Evolutionary conservation across 1,139 yeast genomes (phyloP).

Genomic region (Lodderomyces oxycetoniae): DNA sequence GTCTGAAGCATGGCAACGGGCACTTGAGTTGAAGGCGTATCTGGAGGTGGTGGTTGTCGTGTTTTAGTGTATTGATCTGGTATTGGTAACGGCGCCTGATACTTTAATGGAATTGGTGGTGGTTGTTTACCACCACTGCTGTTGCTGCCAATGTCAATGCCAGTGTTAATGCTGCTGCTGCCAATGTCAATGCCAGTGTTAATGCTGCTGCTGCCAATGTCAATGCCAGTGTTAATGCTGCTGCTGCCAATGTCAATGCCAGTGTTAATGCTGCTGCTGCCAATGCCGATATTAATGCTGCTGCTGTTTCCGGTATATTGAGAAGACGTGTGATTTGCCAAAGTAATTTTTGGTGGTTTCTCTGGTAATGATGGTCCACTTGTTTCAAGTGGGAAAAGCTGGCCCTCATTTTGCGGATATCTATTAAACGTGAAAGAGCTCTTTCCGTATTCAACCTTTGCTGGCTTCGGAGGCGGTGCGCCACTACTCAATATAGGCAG

Average conservation of each 20-base stretch:
- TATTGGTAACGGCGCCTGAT: slow-evolving; percentile 33
- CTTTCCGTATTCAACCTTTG: slow-evolving; percentile 13
- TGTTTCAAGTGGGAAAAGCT: too few relatives aligned
- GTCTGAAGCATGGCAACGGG: too few relatives aligned
- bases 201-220: too few relatives aligned
- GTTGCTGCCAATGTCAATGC: neutral
- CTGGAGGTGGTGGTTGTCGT: slow-evolving; percentile 2
- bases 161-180: slow-evolving; percentile 10
- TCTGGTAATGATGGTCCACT: slow-evolving; percentile 8
- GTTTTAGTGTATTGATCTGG: slow-evolving; percentile 16
- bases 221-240: too few relatives aligned
- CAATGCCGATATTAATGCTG: too few relatives aligned
- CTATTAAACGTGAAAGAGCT: neutral
- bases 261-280: too few relatives aligned
- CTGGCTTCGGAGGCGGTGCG: slow-evolving; percentile 22
- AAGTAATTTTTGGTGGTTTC: neutral
- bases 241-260: too few relatives aligned
- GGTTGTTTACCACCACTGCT: slow-evolving; percentile 3
- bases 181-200: too few relatives aligned
- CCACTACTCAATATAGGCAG: neutral
- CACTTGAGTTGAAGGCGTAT: slow-evolving; percentile 18
- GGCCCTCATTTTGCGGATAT: neutral
- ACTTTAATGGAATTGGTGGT: slow-evolving; percentile 24
- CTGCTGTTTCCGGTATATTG: too few relatives aligned
- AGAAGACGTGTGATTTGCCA: too few relatives aligned